These are phyloP conservation scores for Cutaneotrichosporon arboriforme DNA, from an alignment of 1,284 basidiomycete species.

Conservation along the genomic window DNA sequence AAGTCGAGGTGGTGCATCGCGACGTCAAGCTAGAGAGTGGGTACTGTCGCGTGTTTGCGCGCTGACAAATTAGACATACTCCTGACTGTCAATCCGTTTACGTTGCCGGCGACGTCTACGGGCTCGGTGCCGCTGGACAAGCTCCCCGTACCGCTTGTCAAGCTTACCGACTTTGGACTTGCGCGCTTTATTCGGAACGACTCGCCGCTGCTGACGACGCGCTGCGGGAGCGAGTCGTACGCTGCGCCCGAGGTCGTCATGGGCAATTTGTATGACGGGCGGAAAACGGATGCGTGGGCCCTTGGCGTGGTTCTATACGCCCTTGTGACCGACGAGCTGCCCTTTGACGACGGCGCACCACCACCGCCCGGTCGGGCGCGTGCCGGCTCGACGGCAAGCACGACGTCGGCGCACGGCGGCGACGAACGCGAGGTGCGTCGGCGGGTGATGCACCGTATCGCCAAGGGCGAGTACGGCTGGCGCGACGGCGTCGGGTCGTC, in stretches of 20 bases:
- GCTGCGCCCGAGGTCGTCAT: conserved; percentile 86
- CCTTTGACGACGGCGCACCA: conserved; percentile 41
- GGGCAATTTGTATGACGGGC: conserved; percentile 70
- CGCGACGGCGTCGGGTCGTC: conserved; percentile 40
- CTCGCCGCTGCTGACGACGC: conserved; percentile 67
- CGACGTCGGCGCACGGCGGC: neutral
- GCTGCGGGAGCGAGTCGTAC: conserved; percentile 87
- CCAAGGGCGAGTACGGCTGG: conserved; percentile 70
- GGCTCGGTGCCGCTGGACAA: conserved; percentile 44
- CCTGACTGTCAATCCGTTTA: conserved; percentile 52
- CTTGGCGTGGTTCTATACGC: conserved; percentile 78
- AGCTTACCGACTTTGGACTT: conserved; percentile 85
- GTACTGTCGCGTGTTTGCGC: conserved; percentile 38
- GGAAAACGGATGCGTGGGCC: conserved; percentile 84
- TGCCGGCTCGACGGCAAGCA: conserved; percentile 15
- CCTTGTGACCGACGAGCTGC: conserved; percentile 58
- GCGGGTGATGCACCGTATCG: conserved; percentile 61
- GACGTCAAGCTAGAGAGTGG: conserved; percentile 92
- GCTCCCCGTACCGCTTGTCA: conserved; percentile 62
- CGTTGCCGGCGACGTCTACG: conserved; percentile 34
- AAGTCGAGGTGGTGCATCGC: conserved; percentile 77
- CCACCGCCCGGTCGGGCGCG: conserved; percentile 15
- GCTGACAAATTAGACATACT: conserved; percentile 55
- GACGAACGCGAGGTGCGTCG: conserved; percentile 10
- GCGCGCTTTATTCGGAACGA: conserved; percentile 73